Conservation (phyloP, 345 rosid genomes). For the Ceriops tagal region DNA sequence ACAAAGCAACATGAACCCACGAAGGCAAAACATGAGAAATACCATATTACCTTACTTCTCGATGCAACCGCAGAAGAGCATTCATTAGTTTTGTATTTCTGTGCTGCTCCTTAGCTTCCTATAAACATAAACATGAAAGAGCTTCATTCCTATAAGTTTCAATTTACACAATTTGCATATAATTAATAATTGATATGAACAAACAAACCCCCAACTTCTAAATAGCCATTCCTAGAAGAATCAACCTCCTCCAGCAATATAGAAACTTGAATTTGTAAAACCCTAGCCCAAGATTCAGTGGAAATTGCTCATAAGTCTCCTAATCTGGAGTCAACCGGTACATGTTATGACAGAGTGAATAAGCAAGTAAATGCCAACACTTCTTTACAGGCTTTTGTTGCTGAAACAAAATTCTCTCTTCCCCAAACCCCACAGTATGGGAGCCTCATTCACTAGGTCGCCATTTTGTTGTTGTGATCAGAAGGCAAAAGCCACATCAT, state of each 20-base stretch:
- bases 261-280: not conserved
- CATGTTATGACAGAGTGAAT: not conserved
- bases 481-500: not conserved
- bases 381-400: not conserved
- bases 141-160: slow-evolving; percentile 8
- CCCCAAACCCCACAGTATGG: not conserved
- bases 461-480: too few species aligned
- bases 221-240: not conserved
- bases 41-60: slow-evolving; percentile 74
- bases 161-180: not conserved
- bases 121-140: slow-evolving; percentile 27
- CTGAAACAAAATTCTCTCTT: slow-evolving; percentile 4
- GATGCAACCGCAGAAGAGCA: slow-evolving; percentile 77
- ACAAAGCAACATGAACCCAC: slow-evolving; percentile 5
- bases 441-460: too few species aligned
- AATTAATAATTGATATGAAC: not conserved
- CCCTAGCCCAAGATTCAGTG: not conserved
- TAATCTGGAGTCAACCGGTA: not conserved
- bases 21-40: slow-evolving; percentile 12
- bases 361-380: not conserved
- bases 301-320: not conserved
- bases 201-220: not conserved
- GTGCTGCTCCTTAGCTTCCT: slow-evolving; percentile 90
- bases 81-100: slow-evolving; percentile 89
- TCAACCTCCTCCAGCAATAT: too few species aligned